Evolutionary conservation across 2,329 filamentous ascomycete species (phyloP).

Genomic region (Pleurostoma richardsiae): DNA sequence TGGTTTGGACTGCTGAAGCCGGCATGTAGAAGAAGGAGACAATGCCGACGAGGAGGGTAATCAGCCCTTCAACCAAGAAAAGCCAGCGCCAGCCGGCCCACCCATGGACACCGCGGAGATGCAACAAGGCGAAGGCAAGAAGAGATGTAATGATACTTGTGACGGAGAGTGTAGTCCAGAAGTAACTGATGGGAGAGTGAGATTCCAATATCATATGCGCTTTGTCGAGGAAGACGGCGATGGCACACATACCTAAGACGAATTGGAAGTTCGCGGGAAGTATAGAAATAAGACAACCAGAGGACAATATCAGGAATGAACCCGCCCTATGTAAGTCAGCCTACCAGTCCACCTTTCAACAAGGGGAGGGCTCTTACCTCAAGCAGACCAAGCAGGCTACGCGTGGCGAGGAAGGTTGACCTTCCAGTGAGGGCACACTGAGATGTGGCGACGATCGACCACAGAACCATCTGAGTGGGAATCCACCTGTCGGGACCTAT

Average conservation of each 20-base stretch:
- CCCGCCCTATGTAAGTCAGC: conserved; percentile 10
- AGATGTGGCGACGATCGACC: conserved; percentile 16
- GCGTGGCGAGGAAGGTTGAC: conserved; percentile 12
- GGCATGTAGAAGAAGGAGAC: conserved; percentile 44
- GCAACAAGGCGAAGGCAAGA: conserved; percentile 25
- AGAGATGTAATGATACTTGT: conserved; percentile 25
- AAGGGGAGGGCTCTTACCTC: conserved; percentile 7
- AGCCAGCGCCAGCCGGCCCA: conserved; percentile 33
- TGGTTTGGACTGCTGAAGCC: conserved; percentile 31
- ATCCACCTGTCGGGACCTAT: conserved; percentile 21
- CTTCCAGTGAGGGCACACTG: conserved; percentile 13
- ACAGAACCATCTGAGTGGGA: conserved; percentile 19
- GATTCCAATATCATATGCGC: no score
- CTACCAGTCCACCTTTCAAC: no score
- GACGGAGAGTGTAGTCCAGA: conserved; percentile 23
- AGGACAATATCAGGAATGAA: conserved; percentile 20
- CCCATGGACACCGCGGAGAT: conserved; percentile 22
- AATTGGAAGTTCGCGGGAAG: neutral
- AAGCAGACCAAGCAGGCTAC: conserved; percentile 16
- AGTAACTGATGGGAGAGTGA: conserved; percentile 2
- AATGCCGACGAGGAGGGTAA: conserved; percentile 38
- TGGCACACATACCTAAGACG: no score
- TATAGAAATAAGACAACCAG: conserved; percentile 21
- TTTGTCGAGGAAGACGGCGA: no score
- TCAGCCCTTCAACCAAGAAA: conserved; percentile 46